Evolutionary conservation across 1,284 basidiomycete genomes (phyloP).

Genomic region (Irpex rosettiformis): DNA sequence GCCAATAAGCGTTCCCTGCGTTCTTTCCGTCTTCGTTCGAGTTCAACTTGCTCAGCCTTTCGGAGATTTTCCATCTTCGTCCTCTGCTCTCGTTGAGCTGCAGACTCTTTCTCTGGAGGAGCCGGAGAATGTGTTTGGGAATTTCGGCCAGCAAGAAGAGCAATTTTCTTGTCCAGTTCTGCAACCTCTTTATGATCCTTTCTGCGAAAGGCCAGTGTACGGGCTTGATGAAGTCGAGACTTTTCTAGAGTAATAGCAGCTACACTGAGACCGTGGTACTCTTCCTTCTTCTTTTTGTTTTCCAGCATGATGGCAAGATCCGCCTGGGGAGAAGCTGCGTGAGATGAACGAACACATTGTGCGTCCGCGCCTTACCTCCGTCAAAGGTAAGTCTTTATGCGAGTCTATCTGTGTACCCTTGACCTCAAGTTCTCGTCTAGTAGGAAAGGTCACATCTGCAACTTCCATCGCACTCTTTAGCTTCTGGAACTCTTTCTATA

Average conservation of each 20-base stretch:
- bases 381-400: constrained; percentile 58
- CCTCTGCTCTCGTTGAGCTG: constrained; percentile 84
- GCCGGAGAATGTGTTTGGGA: constrained; percentile 23
- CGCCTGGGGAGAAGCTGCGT: constrained; percentile 35
- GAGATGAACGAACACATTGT: constrained; percentile 7
- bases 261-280: constrained; percentile 32
- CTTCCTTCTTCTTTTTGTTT: constrained; percentile 54
- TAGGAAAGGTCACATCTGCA: constrained; percentile 65
- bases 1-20: constrained; percentile 62
- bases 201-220: constrained; percentile 67
- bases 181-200: constrained; percentile 61
- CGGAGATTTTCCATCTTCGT: constrained; percentile 78
- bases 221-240: constrained; percentile 60
- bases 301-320: constrained; percentile 73
- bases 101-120: constrained; percentile 42
- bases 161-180: constrained; percentile 59
- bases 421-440: constrained; percentile 59
- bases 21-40: constrained; percentile 57
- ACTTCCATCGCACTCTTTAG: constrained; percentile 42
- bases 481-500: constrained; percentile 74
- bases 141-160: constrained; percentile 39
- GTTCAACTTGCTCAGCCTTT: constrained; percentile 69
- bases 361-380: constrained; percentile 54
- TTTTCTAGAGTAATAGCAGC: constrained; percentile 52
- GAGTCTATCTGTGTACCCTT: constrained; percentile 62